Base-by-base conservation (phyloP, 257 asterid species). In the Gentiana macrophylla region DNA sequence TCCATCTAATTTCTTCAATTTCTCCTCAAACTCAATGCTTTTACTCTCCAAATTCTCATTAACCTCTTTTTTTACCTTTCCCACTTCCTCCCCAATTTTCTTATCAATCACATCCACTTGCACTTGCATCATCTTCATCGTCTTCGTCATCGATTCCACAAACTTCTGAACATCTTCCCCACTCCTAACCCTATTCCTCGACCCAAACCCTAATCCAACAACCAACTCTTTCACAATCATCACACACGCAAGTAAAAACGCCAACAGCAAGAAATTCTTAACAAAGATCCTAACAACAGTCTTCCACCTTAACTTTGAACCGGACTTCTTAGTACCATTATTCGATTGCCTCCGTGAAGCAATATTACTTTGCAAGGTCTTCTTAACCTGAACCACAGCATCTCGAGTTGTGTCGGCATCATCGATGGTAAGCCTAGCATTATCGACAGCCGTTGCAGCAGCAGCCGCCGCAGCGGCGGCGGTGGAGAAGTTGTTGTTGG, bases 71-170 rank as follows among this genome's bases (percentile, higher is more conserved):
- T 73, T 81, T 60, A 74, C 74, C 51, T 43, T 65, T 60, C 53
- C 46, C 57, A 87, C 57, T 53, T 67, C 77, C 41, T 75, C 79
- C 57, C 78, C 89, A 4, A 77, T 37, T 67, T 81, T 83, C 35
- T 49, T 53, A 68, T 84, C 96, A 35, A 86, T 68, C 1, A 80
- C 91, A 15, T 76, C 79, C 59, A 90, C 82, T 74, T 90, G 97
- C 37, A 90, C 84, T 67, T 86, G 95, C 89, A 84, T 71, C 64
- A 85, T 86, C 67, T 79, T 80, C 59, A 75, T 53, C 1, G 89
- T 71, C 56, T 63, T 80, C 41, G 53, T 35, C 59, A 61, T 65
- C 8, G 70, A 58, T n/a, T 69, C 77, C 52, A 86, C 77, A 56
- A 76, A 79, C 71, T 62, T 71, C 73, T 81, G 85, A 65, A 50